phyloP scores from a whole-genome alignment of 305 asterid species.

The Fraxinus dipetala region DNA sequence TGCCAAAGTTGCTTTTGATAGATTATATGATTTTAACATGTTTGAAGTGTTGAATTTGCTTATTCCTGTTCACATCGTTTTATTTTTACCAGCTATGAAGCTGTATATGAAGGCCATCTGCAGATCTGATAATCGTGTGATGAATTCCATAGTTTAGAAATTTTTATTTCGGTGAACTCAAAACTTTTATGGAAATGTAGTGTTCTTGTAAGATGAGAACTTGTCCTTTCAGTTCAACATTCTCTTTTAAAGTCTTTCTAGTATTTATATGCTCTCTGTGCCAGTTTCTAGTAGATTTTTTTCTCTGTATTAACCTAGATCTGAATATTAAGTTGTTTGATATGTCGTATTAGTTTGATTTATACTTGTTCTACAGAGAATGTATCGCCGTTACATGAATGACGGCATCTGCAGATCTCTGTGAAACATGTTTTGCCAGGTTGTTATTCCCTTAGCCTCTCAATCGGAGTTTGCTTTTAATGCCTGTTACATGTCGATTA shows the following conservation, averaged over 20 bases:
- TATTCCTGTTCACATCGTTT: background rate
- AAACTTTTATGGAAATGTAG: background rate
- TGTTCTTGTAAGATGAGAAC: background rate
- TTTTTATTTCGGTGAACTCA: constrained; percentile 1
- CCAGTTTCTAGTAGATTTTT: constrained; percentile 3
- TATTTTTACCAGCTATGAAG: background rate
- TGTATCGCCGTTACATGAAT: background rate
- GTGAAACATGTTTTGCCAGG: background rate
- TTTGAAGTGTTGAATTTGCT: background rate
- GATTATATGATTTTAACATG: background rate
- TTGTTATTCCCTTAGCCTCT: background rate
- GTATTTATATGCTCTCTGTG: background rate
- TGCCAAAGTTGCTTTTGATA: background rate
- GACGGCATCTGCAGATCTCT: background rate
- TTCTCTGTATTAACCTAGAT: background rate
- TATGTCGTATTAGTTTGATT: background rate
- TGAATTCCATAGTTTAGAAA: background rate
- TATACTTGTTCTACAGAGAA: background rate
- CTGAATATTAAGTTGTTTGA: background rate
- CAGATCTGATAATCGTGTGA: background rate
- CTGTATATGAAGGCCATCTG: background rate
- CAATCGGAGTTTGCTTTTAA: background rate
- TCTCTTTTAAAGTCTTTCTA: background rate
- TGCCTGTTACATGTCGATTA: background rate
- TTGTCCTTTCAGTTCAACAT: background rate